A percentile compares a stretch with the other conserved stretches of the same genome.
These are phyloP conservation scores for Sporothrix dimorphospora DNA, from an alignment of 2,329 filamentous ascomycete species.

Conservation along the genomic window DNA sequence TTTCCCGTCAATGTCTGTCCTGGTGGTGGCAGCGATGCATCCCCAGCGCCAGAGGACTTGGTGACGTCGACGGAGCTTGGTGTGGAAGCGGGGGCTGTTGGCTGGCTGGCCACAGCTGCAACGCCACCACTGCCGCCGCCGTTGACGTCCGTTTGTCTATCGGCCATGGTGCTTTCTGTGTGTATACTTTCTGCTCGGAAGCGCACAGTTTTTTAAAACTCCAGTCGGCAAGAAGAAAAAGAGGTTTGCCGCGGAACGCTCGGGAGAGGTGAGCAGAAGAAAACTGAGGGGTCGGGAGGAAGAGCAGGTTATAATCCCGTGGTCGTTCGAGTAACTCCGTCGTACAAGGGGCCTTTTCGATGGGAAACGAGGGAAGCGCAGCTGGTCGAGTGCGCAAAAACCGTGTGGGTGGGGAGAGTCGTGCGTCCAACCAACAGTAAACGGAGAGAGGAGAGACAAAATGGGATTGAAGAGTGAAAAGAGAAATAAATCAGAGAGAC, in stretches of 20 bases:
- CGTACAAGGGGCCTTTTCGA: not conserved
- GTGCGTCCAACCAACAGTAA: not conserved
- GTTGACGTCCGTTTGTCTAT: not conserved
- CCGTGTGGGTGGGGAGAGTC: not conserved
- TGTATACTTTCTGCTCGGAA: not conserved
- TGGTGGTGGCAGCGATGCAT: conserved; percentile 40
- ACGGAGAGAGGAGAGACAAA: not conserved
- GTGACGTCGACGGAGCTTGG: conserved; percentile 29
- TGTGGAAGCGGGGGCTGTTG: not conserved
- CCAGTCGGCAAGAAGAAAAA: not conserved
- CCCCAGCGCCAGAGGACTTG: conserved; percentile 14
- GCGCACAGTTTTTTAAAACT: not conserved
- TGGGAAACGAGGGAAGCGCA: not conserved
- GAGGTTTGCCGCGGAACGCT: not conserved
- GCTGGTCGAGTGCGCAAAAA: not conserved
- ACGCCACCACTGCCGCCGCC: not conserved
- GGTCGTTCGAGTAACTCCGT: not conserved
- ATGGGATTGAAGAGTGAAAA: not conserved
- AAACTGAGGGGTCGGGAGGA: conserved; percentile 8
- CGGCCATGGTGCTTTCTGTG: conserved; percentile 3
- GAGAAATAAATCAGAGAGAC: not conserved
- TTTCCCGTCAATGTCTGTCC: conserved; percentile 77
- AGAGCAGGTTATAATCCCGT: not conserved
- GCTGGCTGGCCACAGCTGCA: too few relatives aligned
- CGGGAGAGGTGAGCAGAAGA: conserved; percentile 13